Evolutionary conservation across 306 rosid species (phyloP).

Genomic region (Cicer judaicum): DNA sequence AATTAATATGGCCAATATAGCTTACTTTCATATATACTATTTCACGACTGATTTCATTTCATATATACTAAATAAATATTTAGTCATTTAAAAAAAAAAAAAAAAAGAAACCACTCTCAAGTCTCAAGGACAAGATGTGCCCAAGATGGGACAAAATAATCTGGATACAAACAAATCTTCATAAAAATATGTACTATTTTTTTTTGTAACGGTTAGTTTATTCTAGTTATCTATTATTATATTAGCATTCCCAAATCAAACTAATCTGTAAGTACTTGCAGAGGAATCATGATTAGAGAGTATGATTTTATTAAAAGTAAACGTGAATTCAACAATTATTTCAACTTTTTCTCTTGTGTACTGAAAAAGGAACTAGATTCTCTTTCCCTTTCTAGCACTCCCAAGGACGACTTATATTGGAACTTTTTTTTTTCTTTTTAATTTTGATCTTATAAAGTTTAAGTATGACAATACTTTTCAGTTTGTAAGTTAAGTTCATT

Average conservation of each 20-base stretch:
- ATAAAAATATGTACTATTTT: background rate
- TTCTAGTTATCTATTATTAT: background rate
- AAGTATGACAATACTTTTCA: too few relatives aligned
- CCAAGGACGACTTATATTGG: too few relatives aligned
- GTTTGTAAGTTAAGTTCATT: too few relatives aligned
- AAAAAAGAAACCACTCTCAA: too few relatives aligned
- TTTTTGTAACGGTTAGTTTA: background rate
- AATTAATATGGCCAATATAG: background rate
- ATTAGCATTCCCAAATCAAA: background rate
- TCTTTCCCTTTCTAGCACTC: slow-evolving; percentile 36
- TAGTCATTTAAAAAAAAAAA: too few relatives aligned
- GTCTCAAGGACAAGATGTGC: too few relatives aligned
- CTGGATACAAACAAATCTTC: too few relatives aligned
- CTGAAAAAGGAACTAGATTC: slow-evolving; percentile 36
- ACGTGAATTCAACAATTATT: background rate
- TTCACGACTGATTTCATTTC: background rate
- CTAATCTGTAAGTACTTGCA: background rate
- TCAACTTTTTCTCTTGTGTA: background rate
- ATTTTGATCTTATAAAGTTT: too few relatives aligned
- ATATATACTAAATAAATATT: too few relatives aligned
- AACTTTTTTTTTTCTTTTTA: too few relatives aligned
- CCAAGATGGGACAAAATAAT: too few relatives aligned
- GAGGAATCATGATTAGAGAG: background rate
- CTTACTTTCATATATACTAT: background rate
- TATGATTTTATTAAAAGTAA: background rate